Evolutionary conservation across 345 rosid genomes (phyloP).

Genomic region (Diplotaxis tenuifolia): DNA sequence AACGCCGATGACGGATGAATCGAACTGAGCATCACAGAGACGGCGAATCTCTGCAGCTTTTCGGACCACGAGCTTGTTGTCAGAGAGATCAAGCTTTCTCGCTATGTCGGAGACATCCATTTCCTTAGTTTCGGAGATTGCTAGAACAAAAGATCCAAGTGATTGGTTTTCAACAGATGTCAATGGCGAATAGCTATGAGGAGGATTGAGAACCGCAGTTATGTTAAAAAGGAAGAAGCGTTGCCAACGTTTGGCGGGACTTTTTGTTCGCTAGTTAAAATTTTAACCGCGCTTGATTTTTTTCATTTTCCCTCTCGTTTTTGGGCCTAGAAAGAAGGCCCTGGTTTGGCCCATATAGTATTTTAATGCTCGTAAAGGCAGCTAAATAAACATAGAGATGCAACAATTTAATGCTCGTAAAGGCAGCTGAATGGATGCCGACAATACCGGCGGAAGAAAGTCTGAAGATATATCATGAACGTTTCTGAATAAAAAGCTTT

Average conservation of each 20-base stretch:
- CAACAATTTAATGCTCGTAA: background rate
- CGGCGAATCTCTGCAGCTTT: constrained; percentile 97
- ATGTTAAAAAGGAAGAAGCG: background rate
- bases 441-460: background rate
- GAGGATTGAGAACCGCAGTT: background rate
- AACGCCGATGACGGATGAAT: constrained; percentile 85
- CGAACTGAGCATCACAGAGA: constrained; percentile 86
- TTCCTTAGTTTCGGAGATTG: background rate
- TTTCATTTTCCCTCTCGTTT: background rate
- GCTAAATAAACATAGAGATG: no score
- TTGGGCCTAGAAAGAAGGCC: background rate
- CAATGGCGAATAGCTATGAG: background rate
- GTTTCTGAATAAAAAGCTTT: background rate
- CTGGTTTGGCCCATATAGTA: background rate
- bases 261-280: background rate
- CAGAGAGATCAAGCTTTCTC: constrained; percentile 61
- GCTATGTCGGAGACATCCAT: constrained; percentile 85
- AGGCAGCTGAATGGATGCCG: background rate
- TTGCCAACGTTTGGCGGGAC: constrained; percentile 36
- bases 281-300: constrained; percentile 27
- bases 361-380: background rate
- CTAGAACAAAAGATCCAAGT: background rate
- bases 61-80: constrained; percentile 59
- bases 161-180: background rate
- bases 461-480: background rate